A percentile compares a stretch with the other conserved stretches of the same genome.
These are phyloP conservation scores for Metroxylon sagu DNA, from an alignment of 176 grass and related monocot species.

Conservation along the genomic window DNA sequence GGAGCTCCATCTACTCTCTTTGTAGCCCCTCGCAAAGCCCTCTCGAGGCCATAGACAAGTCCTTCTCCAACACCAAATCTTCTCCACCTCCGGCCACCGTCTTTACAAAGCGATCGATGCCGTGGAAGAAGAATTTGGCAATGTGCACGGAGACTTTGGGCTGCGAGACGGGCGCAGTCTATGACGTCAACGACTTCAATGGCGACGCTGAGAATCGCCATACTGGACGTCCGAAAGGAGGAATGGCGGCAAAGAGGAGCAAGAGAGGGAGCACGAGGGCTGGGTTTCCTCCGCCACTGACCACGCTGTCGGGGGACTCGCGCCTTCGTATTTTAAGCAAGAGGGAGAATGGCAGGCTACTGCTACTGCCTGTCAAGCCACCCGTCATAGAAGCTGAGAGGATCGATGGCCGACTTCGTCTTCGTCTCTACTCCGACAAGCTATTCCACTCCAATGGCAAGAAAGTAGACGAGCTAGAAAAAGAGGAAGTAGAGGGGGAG, in stretches of 20 bases:
- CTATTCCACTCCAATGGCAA: not conserved
- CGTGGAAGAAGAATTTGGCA: conserved; percentile 46
- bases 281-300: conserved; percentile 47
- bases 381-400: conserved; percentile 45
- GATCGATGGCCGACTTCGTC: conserved; percentile 45
- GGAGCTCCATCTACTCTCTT: conserved; percentile 24
- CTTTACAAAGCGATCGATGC: conserved; percentile 16
- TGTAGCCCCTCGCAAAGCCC: conserved; percentile 1
- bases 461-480: conserved; percentile 16
- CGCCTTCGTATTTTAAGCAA: conserved; percentile 42
- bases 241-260: conserved; percentile 7
- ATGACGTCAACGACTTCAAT: conserved; percentile 19
- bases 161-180: conserved; percentile 60
- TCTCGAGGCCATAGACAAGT: not conserved
- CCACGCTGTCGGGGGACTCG: conserved; percentile 32
- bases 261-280: conserved; percentile 6
- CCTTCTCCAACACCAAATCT: not conserved
- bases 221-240: not conserved
- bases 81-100: not conserved
- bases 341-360: conserved; percentile 46
- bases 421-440: conserved; percentile 18
- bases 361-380: conserved; percentile 39
- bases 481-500: conserved; percentile 4
- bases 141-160: conserved; percentile 71
- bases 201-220: conserved; percentile 1